These are phyloP conservation scores for Didymella pomorum DNA, from an alignment of 2,329 filamentous ascomycete species.

Conservation along the genomic window DNA sequence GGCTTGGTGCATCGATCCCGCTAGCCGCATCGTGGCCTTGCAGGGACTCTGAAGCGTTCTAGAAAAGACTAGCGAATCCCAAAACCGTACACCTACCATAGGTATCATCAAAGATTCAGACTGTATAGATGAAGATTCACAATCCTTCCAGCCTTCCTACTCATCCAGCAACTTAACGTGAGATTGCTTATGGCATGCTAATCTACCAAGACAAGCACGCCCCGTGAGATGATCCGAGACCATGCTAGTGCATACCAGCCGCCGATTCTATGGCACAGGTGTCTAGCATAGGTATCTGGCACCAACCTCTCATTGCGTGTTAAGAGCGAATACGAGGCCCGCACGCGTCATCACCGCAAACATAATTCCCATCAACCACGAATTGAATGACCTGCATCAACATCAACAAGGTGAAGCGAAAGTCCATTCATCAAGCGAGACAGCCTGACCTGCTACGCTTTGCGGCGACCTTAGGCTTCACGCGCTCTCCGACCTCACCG, in stretches of 20 bases:
- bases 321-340: not conserved
- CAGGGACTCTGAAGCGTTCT: not conserved
- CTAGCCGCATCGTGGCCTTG: slow-evolving; percentile 2
- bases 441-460: not conserved
- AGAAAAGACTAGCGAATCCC: slow-evolving; percentile 10
- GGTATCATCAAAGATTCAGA: not conserved
- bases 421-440: not conserved
- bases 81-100: not conserved
- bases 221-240: not conserved
- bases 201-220: not conserved
- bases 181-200: too few species aligned
- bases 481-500: not conserved
- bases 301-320: not conserved
- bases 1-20: slow-evolving; percentile 1
- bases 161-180: not conserved
- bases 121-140: not conserved
- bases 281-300: not conserved
- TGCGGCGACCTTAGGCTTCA: not conserved
- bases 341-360: slow-evolving; percentile 8
- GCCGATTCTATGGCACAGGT: not conserved
- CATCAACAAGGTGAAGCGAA: not conserved
- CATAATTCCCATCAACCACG: not conserved
- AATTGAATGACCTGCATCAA: not conserved
- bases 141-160: not conserved
- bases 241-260: not conserved